Conservation (phyloP, 2,329 filamentous ascomycete genomes). For the Daldinia sp. region DNA sequence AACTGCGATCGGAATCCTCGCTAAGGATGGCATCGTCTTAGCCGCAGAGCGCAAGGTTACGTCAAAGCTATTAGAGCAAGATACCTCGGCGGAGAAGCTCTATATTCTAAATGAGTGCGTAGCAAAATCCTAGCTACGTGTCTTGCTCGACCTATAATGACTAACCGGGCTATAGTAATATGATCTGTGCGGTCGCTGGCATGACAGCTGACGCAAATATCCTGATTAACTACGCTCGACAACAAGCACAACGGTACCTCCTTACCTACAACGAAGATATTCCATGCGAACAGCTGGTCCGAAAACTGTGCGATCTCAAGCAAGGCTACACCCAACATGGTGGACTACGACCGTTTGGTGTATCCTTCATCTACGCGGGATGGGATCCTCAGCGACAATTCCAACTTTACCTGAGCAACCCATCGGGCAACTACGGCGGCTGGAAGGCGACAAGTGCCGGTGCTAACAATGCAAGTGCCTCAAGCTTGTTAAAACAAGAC, state of each 20-base stretch:
- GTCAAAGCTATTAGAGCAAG: constrained; percentile 98
- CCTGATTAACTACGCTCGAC: constrained; percentile 99
- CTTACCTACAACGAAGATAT: constrained; percentile 99
- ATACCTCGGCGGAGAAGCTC: constrained; percentile 99
- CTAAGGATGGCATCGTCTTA: constrained; percentile 97
- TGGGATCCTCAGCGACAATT: constrained; percentile 97
- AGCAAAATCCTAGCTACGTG: not conserved
- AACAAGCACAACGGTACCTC: constrained; percentile 96
- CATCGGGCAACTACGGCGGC: constrained; percentile 97
- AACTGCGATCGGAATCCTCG: constrained; percentile 94
- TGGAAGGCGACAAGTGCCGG: constrained; percentile 99
- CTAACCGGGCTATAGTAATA: constrained; percentile 72
- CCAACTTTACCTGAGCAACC: constrained; percentile 99
- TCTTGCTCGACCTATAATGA: not conserved
- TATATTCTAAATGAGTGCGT: constrained; percentile 97
- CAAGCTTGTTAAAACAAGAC: constrained; percentile 97
- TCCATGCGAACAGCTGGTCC: constrained; percentile 97
- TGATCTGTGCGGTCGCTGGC: constrained; percentile 98
- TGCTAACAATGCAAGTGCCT: constrained; percentile 96
- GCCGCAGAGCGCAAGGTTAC: constrained; percentile 99
- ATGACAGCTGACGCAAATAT: constrained; percentile 99
- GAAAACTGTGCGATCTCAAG: constrained; percentile 95
- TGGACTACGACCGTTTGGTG: constrained; percentile 96
- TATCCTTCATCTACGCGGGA: constrained; percentile 99
- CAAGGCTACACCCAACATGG: constrained; percentile 99